Percentiles rank a stretch among this genome's conserved stretches.
phyloP scores from a whole-genome alignment of 1,139 yeast genomes.

The Blastobotrys proliferans region DNA sequence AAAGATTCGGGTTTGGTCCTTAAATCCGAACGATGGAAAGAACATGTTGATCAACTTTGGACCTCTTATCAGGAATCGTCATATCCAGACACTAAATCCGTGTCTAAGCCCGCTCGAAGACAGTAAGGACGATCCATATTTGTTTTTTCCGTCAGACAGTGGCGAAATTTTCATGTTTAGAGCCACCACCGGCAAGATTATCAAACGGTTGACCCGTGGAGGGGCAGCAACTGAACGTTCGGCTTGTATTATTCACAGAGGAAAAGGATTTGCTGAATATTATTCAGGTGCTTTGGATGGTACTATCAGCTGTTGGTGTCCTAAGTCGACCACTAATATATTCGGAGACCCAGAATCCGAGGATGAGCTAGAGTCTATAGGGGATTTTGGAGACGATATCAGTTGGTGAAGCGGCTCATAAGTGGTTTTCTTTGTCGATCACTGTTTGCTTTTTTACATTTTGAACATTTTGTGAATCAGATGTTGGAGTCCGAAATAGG shows the following conservation, averaged over 20 bases:
- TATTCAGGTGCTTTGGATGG: constrained; percentile 37
- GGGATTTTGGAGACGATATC: too few relatives aligned
- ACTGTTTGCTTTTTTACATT: too few relatives aligned
- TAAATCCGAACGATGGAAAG: constrained; percentile 43
- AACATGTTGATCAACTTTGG: constrained; percentile 74
- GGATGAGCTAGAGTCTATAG: constrained; percentile 7
- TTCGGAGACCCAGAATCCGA: constrained; percentile 6
- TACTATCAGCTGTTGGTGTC: constrained; percentile 31
- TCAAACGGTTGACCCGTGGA: constrained; percentile 44
- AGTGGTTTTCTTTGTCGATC: too few relatives aligned
- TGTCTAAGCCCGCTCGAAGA: constrained; percentile 36
- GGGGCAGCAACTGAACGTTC: constrained; percentile 32
- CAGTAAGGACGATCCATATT: constrained; percentile 44
- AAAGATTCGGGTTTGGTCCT: constrained; percentile 70
- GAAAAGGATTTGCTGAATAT: constrained; percentile 33
- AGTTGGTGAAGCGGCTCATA: too few relatives aligned
- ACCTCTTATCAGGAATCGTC: constrained; percentile 67
- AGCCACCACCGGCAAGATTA: constrained; percentile 59
- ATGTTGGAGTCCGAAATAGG: too few relatives aligned
- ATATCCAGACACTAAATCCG: constrained; percentile 39
- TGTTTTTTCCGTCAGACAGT: constrained; percentile 71
- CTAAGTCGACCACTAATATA: constrained; percentile 10
- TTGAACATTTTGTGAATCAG: too few relatives aligned
- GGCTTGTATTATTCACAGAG: constrained; percentile 50
- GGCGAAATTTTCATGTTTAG: constrained; percentile 71